Evolutionary conservation across 441 rosid species (phyloP), one percentile per base, ranked within the genome.

Genomic region (Euphorbia neoarborescens): DNA sequence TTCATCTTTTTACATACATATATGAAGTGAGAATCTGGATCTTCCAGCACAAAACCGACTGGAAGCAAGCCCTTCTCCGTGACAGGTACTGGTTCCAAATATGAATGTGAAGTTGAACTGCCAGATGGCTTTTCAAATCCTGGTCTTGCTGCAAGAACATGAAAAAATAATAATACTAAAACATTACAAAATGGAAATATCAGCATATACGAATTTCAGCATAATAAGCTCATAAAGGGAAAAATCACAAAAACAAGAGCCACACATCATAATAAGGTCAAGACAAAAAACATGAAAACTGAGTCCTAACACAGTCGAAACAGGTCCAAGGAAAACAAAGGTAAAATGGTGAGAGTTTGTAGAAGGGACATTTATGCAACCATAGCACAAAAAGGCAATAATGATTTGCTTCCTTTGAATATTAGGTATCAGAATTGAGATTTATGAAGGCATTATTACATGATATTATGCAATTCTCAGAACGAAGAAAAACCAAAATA

Each of bases 11-110:
- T 82, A 79, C 98, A 93, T 53, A 88, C 76, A 57, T 93, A 89
- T 65, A 93, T 89, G 71, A 84, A 93, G 85, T 93, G 96, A 48
- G 92, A 85, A 68, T 93, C 94, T 50, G 94, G 96, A 84, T 93
- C 98, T 73, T 93, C 94, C 72, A 91, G 70, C 51, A 83, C 89
- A 79, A 84, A 91, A 59, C 82, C 88, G 2, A 73, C 76, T 2
- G 87, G 94, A 75, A 91, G 80, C 72, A 85, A 76, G 70, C 97
- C 93, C 10, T 79, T 81, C 22, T 85, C 87, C 0, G 89, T 84
- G 53, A 87, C 19, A 0, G 92, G 87, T 73, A 89, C 81, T 2
- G 96, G 91, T 77, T 90, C 90, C 73, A 89, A 53, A 71, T 46
- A 71, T n/a, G 98, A 76, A 68, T 77, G 83, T 54, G 70, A 59